Evolutionary conservation across 805 yeast species (phyloP).

Genomic region (Yueomyces sinensis): DNA sequence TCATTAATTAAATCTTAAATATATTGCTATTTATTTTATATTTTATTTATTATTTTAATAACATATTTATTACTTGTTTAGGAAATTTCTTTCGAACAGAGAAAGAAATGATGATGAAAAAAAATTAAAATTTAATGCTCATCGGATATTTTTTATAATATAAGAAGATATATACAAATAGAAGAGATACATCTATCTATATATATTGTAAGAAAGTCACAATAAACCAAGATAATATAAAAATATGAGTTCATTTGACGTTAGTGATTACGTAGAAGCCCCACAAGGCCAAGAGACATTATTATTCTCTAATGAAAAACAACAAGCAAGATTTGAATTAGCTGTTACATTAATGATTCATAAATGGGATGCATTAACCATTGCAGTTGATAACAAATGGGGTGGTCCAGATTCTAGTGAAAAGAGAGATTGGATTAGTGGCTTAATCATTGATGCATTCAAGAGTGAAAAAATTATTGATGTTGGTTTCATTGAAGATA

Average conservation of each 20-base stretch:
- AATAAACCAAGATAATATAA: too few relatives aligned
- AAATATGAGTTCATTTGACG: conserved; percentile 13
- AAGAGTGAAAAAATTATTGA: conserved; percentile 52
- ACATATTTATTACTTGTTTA: too few relatives aligned
- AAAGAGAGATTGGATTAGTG: conserved; percentile 91
- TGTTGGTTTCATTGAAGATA: conserved; percentile 67
- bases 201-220: too few relatives aligned
- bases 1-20: conserved; percentile 5
- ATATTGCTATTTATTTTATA: too few relatives aligned
- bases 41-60: too few relatives aligned
- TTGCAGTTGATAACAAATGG: conserved; percentile 89
- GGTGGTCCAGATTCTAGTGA: conserved; percentile 89
- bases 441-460: conserved; percentile 69
- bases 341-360: conserved; percentile 89
- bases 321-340: conserved; percentile 77
- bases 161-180: too few relatives aligned
- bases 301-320: conserved; percentile 41
- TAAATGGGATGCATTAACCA: conserved; percentile 75
- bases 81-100: too few relatives aligned
- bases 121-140: too few relatives aligned
- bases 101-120: too few relatives aligned
- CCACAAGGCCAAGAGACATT: conserved; percentile 28
- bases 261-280: conserved; percentile 43
- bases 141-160: too few relatives aligned
- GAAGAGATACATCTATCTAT: too few relatives aligned